phyloP scores from a whole-genome alignment of 176 grass and related monocot genomes.

The Triticum monococcum region DNA sequence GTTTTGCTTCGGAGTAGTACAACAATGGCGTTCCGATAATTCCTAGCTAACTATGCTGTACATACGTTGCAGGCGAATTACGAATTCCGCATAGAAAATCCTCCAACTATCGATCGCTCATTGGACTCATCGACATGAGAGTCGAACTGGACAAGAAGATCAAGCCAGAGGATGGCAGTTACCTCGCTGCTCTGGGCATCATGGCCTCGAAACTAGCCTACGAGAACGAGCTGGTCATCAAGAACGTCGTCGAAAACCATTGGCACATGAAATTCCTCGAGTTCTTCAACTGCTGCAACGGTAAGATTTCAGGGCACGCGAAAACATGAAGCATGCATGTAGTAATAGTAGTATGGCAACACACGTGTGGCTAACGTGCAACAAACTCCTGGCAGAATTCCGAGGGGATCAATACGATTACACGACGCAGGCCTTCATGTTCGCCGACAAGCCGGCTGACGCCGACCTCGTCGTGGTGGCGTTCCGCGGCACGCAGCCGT shows the following conservation, averaged over 20 bases:
- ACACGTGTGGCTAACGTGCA: neutral
- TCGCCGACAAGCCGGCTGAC: conserved; percentile 53
- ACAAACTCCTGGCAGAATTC: conserved; percentile 38
- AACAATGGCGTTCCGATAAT: too few relatives aligned
- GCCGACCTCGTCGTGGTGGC: conserved; percentile 57
- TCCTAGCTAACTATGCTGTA: neutral
- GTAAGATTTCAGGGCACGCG: conserved; percentile 17
- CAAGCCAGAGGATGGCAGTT: conserved; percentile 29
- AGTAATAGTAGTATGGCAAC: too few relatives aligned
- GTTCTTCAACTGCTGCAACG: conserved; percentile 83
- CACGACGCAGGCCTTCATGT: conserved; percentile 75
- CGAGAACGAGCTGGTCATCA: conserved; percentile 60
- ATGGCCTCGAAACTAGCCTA: conserved; percentile 86
- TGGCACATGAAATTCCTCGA: conserved; percentile 83
- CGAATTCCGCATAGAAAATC: conserved; percentile 44
- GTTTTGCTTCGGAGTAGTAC: too few relatives aligned
- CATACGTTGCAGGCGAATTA: conserved; percentile 38
- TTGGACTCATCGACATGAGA: conserved; percentile 57
- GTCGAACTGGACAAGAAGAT: conserved; percentile 66
- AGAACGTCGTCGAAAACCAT: conserved; percentile 22
- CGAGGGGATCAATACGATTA: neutral
- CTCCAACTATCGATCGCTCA: conserved; percentile 47
- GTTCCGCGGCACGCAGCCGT: conserved; percentile 67
- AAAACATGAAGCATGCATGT: too few relatives aligned
- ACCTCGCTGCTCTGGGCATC: conserved; percentile 58